Evolutionary conservation across 441 rosid genomes (phyloP).

Genomic region (Metrosideros polymorpha): DNA sequence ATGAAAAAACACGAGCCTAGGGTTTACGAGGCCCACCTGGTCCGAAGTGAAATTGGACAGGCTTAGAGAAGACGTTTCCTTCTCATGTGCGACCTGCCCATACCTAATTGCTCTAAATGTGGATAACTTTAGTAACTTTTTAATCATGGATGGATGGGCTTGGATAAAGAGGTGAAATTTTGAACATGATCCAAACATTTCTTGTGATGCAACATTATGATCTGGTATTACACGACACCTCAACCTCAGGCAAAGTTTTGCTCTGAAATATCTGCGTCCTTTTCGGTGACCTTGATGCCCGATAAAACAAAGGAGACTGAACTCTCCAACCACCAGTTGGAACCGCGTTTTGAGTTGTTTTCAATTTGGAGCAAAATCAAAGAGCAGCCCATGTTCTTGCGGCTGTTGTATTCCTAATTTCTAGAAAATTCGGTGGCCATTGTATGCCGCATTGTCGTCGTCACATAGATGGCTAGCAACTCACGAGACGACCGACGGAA

Average conservation of each 20-base stretch:
- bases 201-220: neutral
- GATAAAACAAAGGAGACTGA: neutral
- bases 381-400: neutral
- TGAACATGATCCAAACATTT: neutral
- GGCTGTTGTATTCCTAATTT: neutral
- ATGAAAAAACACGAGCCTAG: neutral
- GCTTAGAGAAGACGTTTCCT: neutral
- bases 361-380: neutral
- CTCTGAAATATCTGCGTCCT: neutral
- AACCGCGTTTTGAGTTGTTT: neutral
- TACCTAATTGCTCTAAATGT: neutral
- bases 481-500: neutral
- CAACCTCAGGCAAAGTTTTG: neutral
- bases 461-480: neutral
- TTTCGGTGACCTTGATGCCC: neutral
- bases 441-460: neutral
- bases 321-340: neutral
- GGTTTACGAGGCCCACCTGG: neutral
- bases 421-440: neutral
- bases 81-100: neutral
- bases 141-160: neutral
- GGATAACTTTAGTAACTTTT: neutral
- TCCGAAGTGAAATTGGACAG: neutral
- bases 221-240: neutral
- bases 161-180: neutral